phyloP scores from a whole-genome alignment of 768 basidiomycete genomes.

The Daedalea quercina region DNA sequence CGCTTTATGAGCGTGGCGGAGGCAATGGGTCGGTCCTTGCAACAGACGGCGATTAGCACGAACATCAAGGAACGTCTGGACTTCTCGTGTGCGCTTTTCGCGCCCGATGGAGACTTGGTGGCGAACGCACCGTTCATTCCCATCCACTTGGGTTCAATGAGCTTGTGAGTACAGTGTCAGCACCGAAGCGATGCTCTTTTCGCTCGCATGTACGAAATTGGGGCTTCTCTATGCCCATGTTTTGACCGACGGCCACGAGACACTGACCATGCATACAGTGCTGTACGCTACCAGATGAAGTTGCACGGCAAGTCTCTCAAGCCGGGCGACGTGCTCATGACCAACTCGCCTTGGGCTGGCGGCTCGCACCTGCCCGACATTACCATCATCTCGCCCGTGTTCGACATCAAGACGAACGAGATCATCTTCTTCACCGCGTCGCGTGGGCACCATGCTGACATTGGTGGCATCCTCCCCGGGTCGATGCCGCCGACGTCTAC shows the following conservation, averaged over 20 bases:
- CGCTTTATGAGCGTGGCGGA: slow-evolving; percentile 98
- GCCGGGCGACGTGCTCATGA: slow-evolving; percentile 91
- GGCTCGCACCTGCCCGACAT: slow-evolving; percentile 91
- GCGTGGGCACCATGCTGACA: slow-evolving; percentile 91
- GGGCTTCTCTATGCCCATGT: no score
- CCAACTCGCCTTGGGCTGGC: slow-evolving; percentile 84
- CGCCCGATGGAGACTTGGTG: slow-evolving; percentile 89
- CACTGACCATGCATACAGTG: slow-evolving; percentile 30
- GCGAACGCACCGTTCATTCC: slow-evolving; percentile 93
- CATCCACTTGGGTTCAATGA: slow-evolving; percentile 85
- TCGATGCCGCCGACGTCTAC: slow-evolving; percentile 95
- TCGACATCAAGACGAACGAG: slow-evolving; percentile 51
- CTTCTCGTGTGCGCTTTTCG: slow-evolving; percentile 92
- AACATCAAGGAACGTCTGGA: slow-evolving; percentile 96
- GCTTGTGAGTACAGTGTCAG: slow-evolving; percentile 53
- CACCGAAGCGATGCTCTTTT: no score
- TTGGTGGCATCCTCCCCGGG: slow-evolving; percentile 87
- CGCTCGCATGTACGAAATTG: no score
- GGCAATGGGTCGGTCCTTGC: slow-evolving; percentile 88
- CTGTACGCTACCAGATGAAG: slow-evolving; percentile 87
- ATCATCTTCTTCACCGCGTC: slow-evolving; percentile 94
- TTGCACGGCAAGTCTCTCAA: slow-evolving; percentile 62
- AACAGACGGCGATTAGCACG: slow-evolving; percentile 87
- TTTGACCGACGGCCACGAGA: background rate
- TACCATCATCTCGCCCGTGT: slow-evolving; percentile 91